These are phyloP conservation scores for Linnemannia schmuckeri DNA, from an alignment of 192 early-diverging fungal genomes.

Conservation along the genomic window DNA sequence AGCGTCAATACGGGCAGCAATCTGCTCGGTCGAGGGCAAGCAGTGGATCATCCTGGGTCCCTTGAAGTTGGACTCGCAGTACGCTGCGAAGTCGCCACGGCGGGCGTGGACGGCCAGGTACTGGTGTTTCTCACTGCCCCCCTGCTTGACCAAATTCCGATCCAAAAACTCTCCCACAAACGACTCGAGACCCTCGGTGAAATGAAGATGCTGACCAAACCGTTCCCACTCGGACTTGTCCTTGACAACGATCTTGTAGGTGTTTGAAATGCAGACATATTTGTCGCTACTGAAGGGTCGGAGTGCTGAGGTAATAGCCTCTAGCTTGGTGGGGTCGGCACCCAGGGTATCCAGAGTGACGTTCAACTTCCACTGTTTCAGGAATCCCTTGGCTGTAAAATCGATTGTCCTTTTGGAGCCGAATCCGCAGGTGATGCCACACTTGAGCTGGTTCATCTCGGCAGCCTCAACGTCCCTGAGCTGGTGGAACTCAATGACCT, in stretches of 20 bases:
- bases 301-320: conserved; percentile 21
- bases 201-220: conserved; percentile 45
- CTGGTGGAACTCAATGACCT: conserved; percentile 45
- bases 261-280: conserved; percentile 52
- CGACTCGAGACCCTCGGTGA: conserved; percentile 39
- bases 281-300: conserved; percentile 14
- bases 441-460: conserved; percentile 39
- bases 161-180: conserved; percentile 38
- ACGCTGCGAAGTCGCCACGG: conserved; percentile 43
- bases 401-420: conserved; percentile 48
- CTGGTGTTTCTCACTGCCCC: background rate
- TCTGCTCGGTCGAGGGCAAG: conserved; percentile 44
- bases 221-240: conserved; percentile 54
- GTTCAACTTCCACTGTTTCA: conserved; percentile 50
- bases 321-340: conserved; percentile 25
- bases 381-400: conserved; percentile 53
- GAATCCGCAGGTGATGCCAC: conserved; percentile 53
- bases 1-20: conserved; percentile 36
- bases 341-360: conserved; percentile 12
- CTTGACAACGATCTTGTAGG: conserved; percentile 52
- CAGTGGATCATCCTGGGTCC: conserved; percentile 42
- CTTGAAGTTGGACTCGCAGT: conserved; percentile 35
- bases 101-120: conserved; percentile 47
- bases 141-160: conserved; percentile 20
- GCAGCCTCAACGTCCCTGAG: conserved; percentile 27